phyloP scores from a whole-genome alignment of 306 rosid genomes.

The Pachyrhizus erosus region DNA sequence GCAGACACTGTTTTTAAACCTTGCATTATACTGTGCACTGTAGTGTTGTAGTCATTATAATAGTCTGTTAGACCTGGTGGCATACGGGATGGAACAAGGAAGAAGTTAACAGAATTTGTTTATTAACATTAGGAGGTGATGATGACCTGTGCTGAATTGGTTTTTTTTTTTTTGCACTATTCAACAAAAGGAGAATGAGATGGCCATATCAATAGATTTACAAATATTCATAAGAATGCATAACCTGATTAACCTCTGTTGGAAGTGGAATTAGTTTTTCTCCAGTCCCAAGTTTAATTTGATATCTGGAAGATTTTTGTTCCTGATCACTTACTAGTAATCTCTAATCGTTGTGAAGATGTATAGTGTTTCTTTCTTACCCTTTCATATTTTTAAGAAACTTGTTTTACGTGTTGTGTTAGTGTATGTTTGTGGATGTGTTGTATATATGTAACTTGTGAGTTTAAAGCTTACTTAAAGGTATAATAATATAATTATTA shows the following conservation, averaged over 20 bases:
- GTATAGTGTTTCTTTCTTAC: not conserved
- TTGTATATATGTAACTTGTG: not conserved
- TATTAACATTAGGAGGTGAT: not conserved
- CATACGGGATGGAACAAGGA: constrained; percentile 4
- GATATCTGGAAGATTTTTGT: constrained; percentile 7
- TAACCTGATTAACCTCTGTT: not conserved
- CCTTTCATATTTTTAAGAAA: not conserved
- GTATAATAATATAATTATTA: not conserved
- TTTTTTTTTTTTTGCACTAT: not conserved
- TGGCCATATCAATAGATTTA: constrained; percentile 26
- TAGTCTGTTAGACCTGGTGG: not conserved
- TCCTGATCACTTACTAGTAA: constrained; percentile 1
- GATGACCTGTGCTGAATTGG: constrained; percentile 1
- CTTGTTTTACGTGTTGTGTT: not conserved
- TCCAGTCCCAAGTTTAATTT: not conserved
- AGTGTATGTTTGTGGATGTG: not conserved
- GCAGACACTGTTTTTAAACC: not conserved
- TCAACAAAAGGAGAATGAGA: constrained; percentile 4
- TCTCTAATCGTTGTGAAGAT: not conserved
- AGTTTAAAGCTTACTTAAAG: not conserved
- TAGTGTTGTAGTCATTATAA: not conserved
- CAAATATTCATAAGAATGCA: constrained; percentile 16
- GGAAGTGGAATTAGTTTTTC: not conserved
- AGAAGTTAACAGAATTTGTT: constrained; percentile 7
- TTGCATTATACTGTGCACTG: not conserved